Base-by-base conservation (phyloP, 768 basidiomycete species). In the Fibroporia radiculosa region DNA sequence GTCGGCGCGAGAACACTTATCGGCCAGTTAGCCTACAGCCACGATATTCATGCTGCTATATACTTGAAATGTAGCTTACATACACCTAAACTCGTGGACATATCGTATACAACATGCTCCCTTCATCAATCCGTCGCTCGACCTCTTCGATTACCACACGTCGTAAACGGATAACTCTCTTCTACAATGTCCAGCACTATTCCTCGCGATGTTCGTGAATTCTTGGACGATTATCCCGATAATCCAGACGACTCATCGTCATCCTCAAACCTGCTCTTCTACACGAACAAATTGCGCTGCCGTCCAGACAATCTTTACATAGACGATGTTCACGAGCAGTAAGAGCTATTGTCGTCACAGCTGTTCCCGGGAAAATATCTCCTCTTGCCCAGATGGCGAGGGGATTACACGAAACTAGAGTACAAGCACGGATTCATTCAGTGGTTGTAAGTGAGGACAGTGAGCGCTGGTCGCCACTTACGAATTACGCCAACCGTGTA, bases 381-480 rank as follows among this genome's bases (percentile, higher is more conserved):
- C 34, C 47, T 40, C 25, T 47, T 1, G 23, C 3, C 19, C 42
- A 86, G 84, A 53, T 88, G 83, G 82, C 54, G 69, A 44, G 77
- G 76, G 4, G 70, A 86, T 54, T 82, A 81, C 51, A 56, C 62
- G 24, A 74, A 67, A 48, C 66, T 89, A 24, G 86, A 89, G 59
- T 60, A 66, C 50, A 78, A 78, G 46, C 86, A 88, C 55, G 79
- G 77, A 1, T 87, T 74, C 58, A 82, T 88, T 34, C 85, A 88
- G 56, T 88, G 86, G 84, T 60, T 88, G 80, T 86, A 63, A 55
- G 84, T 66, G 33, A 26, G 20, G 2, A 8, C 29, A 31, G n/a
- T 8, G 29, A 31, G 8, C n/a, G n/a, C 29, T 31, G n/a, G 28
- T 31, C n/a, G 29, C 29, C 29, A 31, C 29, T 31, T n/a, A 31